Percentiles rank a stretch among this genome's conserved stretches.
phyloP scores from a whole-genome alignment of 805 yeast species.

The Lipomyces kockii region DNA sequence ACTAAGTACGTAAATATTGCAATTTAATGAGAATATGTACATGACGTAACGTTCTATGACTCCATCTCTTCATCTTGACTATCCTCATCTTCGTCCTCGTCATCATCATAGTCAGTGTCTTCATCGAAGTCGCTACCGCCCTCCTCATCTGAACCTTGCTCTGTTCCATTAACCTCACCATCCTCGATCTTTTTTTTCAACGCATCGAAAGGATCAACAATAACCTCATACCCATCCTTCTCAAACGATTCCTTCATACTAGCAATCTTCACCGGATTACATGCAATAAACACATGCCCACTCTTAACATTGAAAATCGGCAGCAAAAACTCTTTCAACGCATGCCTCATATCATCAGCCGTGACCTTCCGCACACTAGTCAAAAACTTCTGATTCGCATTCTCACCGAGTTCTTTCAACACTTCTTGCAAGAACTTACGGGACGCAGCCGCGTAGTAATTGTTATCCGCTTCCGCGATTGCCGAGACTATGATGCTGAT shows the following conservation, averaged over 20 bases:
- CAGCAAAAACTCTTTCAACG: slow-evolving; percentile 61
- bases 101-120: slow-evolving; percentile 26
- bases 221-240: slow-evolving; percentile 62
- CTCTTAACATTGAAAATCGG: slow-evolving; percentile 63
- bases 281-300: slow-evolving; percentile 69
- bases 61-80: slow-evolving; percentile 11
- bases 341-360: slow-evolving; percentile 52
- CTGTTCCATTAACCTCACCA: slow-evolving; percentile 39
- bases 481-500: slow-evolving; percentile 73
- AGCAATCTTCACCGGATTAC: slow-evolving; percentile 68
- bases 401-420: slow-evolving; percentile 71
- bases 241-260: slow-evolving; percentile 55
- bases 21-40: not conserved
- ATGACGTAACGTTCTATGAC: not conserved
- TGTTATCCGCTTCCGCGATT: slow-evolving; percentile 71
- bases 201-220: slow-evolving; percentile 58
- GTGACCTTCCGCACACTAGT: slow-evolving; percentile 56
- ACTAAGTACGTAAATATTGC: no score
- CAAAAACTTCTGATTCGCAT: slow-evolving; percentile 61
- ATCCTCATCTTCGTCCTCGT: slow-evolving; percentile 25
- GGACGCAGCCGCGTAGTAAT: slow-evolving; percentile 66
- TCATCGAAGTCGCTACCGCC: slow-evolving; percentile 29
- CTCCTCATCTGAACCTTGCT: slow-evolving; percentile 39
- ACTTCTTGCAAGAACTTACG: slow-evolving; percentile 68
- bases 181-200: slow-evolving; percentile 38